Base-by-base conservation (phyloP, 805 yeast genomes). In the Candida manassasensis region DNA sequence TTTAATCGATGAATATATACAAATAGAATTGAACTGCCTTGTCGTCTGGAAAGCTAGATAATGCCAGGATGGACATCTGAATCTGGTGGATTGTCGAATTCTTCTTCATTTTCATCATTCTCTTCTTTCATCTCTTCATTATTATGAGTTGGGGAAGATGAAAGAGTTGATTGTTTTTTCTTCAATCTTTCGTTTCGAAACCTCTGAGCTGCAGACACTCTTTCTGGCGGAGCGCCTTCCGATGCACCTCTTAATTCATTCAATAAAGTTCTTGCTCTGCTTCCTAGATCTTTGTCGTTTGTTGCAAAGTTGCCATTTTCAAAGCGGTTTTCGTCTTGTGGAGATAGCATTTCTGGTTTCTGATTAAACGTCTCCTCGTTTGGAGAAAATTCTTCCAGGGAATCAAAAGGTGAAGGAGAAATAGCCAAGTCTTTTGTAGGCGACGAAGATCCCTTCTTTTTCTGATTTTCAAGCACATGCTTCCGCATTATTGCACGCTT, bases 401-500 rank as follows among this genome's bases (percentile, higher is more conserved):
- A 10, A 12, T 25, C 21, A 6, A n/a, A 28, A 3, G 18, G 13
- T 3, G 27, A 30, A 25, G 19, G 19, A 16, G 14, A 29, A 13
- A 11, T 21, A 9, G 18, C 12, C 15, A 18, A 18, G 5, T 21
- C 40, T 11, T 36, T 37, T 3, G 37, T 13, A 14, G 21, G 14
- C 10, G 32, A 19, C 32, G 19, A 43, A 36, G 19, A 27, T 26
- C 11, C 16, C 26, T 9, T 18, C 21, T 39, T 41, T 21, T 40
- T 36, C 26, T 43, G 36, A 27, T 58, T 58, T 27, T 71, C 75
- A 40, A 71, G 47, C 46, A 78, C 56, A 34, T 79, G 81, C 50
- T 72, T 79, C 44, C 88, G 75, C 38, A 86, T 82, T 47, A 80
- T 67, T 1, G 90, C 95, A 36, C 93, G 69, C 48, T 86, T 77